A percentile compares a stretch with the other conserved stretches of the same genome.
Evolutionary conservation across 345 rosid genomes (phyloP).

Genomic region (Kandelia obovata): DNA sequence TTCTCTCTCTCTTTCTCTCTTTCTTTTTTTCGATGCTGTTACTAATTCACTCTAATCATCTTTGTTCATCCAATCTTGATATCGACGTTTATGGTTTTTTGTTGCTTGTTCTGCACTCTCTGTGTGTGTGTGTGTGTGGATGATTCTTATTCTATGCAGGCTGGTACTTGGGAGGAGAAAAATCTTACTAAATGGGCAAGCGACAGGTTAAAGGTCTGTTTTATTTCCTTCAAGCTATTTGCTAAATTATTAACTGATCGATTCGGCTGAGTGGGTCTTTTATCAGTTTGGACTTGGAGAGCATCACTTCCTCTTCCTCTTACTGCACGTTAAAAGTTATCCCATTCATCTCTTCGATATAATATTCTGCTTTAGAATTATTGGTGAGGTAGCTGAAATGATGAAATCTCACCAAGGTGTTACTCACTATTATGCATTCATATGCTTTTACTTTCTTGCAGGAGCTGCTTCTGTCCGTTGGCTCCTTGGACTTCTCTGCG

Average conservation of each 20-base stretch:
- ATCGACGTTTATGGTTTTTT: no score
- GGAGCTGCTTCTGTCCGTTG: slow-evolving; percentile 70
- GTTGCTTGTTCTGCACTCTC: neutral
- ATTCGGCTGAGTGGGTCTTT: no score
- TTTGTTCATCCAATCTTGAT: no score
- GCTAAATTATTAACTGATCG: neutral
- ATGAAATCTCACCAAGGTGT: neutral
- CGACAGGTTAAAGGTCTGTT: slow-evolving; percentile 63
- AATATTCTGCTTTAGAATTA: no score
- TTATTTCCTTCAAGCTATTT: neutral
- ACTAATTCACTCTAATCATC: neutral
- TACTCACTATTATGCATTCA: neutral
- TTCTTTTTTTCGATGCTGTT: neutral
- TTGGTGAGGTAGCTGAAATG: neutral
- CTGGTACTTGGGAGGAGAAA: slow-evolving; percentile 98
- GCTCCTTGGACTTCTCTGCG: slow-evolving; percentile 57
- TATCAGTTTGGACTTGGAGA: no score
- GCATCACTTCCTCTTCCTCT: no score
- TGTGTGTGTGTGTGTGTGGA: neutral
- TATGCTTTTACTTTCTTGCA: slow-evolving; percentile 16
- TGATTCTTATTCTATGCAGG: slow-evolving; percentile 34
- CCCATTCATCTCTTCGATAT: no score
- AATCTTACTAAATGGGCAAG: slow-evolving; percentile 82
- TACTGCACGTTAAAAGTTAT: no score
- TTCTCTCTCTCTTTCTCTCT: neutral